phyloP scores from a whole-genome alignment of 2,329 filamentous ascomycete genomes.

The Microsporum audouinii region DNA sequence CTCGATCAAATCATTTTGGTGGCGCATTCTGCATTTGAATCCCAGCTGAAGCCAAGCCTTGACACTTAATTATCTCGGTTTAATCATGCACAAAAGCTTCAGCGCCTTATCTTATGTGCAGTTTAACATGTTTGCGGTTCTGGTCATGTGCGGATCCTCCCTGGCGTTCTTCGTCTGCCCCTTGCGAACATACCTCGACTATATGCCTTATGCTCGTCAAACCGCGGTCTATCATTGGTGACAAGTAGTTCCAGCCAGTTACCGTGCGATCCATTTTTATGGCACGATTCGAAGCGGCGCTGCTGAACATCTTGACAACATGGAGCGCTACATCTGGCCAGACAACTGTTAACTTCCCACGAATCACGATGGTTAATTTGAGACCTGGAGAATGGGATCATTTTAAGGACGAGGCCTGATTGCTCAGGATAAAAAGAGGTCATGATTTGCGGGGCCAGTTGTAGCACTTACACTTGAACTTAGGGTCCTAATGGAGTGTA shows the following conservation, averaged over 20 bases:
- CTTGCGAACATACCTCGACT: not conserved
- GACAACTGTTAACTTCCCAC: not conserved
- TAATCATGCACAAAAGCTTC: not conserved
- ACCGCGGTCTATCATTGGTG: not conserved
- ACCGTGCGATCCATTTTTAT: not conserved
- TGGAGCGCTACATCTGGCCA: not conserved
- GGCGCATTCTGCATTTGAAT: not conserved
- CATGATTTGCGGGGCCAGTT: not conserved
- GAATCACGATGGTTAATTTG: not conserved
- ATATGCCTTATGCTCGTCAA: not conserved
- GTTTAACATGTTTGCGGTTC: not conserved
- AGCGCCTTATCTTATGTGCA: not conserved
- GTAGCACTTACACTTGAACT: not conserved
- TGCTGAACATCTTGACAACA: constrained; percentile 1
- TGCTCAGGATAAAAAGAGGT: not conserved
- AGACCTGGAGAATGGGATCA: not conserved
- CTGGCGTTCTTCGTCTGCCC: not conserved
- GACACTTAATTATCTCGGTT: not conserved
- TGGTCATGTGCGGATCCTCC: constrained; percentile 2
- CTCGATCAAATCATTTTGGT: not conserved
- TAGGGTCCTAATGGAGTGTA: not conserved
- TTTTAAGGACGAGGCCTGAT: not conserved
- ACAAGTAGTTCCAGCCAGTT: not conserved
- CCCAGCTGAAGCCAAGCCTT: not conserved
- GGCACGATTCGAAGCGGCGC: not conserved